A percentile compares a stretch with the other conserved stretches of the same genome.
Conservation (phyloP, 306 rosid genomes). For the Comarum palustre region DNA sequence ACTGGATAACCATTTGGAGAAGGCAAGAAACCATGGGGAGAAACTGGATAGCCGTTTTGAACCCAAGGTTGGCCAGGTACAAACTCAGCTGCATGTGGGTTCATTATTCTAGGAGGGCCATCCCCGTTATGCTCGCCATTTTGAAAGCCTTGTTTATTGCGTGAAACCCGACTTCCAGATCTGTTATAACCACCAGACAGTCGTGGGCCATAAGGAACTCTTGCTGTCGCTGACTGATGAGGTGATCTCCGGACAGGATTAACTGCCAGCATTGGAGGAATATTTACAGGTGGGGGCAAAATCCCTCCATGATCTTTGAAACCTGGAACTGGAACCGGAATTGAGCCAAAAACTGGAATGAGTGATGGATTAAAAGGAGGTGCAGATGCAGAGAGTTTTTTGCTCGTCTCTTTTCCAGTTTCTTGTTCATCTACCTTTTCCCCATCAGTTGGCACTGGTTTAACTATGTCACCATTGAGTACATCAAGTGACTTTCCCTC, state of each 20-base stretch:
- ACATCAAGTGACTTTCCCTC: slow-evolving; percentile 42
- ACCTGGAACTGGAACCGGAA: slow-evolving; percentile 67
- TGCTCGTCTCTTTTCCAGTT: slow-evolving; percentile 71
- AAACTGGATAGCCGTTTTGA: slow-evolving; percentile 66
- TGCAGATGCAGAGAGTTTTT: slow-evolving; percentile 96
- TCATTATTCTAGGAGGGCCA: slow-evolving; percentile 80
- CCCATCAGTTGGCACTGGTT: slow-evolving; percentile 42
- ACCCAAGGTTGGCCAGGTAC: slow-evolving; percentile 85
- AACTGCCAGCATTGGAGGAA: slow-evolving; percentile 78
- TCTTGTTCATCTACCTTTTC: slow-evolving; percentile 72
- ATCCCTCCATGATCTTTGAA: slow-evolving; percentile 84
- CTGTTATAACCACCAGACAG: slow-evolving; percentile 83
- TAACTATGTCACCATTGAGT: slow-evolving; percentile 22
- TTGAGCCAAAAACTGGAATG: slow-evolving; percentile 76
- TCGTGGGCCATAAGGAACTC: slow-evolving; percentile 97
- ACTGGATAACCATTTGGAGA: slow-evolving; percentile 51
- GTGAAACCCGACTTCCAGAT: slow-evolving; percentile 73
- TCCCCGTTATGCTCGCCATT: slow-evolving; percentile 57
- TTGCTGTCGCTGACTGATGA: slow-evolving; percentile 92
- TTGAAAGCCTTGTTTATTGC: slow-evolving; percentile 53
- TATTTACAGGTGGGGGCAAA: slow-evolving; percentile 87
- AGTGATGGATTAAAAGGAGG: slow-evolving; percentile 89
- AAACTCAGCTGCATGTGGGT: slow-evolving; percentile 93
- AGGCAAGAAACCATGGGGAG: slow-evolving; percentile 61
- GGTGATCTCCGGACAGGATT: slow-evolving; percentile 83